These are phyloP conservation scores for Lizonia empirigonia DNA, from an alignment of 2,329 filamentous ascomycete species.

Conservation along the genomic window DNA sequence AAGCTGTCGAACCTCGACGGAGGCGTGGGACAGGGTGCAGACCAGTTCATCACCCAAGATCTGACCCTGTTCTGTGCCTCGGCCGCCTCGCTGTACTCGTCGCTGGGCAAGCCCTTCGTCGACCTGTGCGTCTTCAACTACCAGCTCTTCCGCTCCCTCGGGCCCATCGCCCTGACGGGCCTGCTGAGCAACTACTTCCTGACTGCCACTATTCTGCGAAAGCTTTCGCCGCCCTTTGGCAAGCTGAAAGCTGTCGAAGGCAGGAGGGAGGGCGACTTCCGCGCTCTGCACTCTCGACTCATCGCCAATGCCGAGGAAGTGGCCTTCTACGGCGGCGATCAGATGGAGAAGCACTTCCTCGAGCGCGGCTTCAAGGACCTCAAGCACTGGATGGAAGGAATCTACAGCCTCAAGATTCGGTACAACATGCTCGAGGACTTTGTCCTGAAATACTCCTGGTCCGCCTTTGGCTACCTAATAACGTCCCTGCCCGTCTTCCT, in stretches of 20 bases:
- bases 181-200: slow-evolving; percentile 92
- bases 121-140: slow-evolving; percentile 98
- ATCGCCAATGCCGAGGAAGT: slow-evolving; percentile 98
- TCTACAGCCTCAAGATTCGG: slow-evolving; percentile 95
- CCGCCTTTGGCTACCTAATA: slow-evolving; percentile 92
- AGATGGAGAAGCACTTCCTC: slow-evolving; percentile 92
- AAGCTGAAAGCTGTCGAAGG: slow-evolving; percentile 97
- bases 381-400: slow-evolving; percentile 96
- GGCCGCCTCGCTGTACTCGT: slow-evolving; percentile 91
- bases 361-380: slow-evolving; percentile 91
- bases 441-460: slow-evolving; percentile 98
- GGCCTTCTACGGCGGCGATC: slow-evolving; percentile 94
- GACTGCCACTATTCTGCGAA: slow-evolving; percentile 86
- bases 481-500: slow-evolving; percentile 93
- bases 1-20: slow-evolving; percentile 93
- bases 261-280: slow-evolving; percentile 92
- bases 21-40: slow-evolving; percentile 86
- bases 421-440: slow-evolving; percentile 99
- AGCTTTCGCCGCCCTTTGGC: slow-evolving; percentile 91
- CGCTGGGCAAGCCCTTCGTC: slow-evolving; percentile 96
- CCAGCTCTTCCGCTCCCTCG: slow-evolving; percentile 89
- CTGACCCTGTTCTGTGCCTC: slow-evolving; percentile 93
- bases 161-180: slow-evolving; percentile 83
- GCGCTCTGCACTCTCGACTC: slow-evolving; percentile 84
- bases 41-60: slow-evolving; percentile 98